These are phyloP conservation scores for Colletotrichum cordylinicola DNA, from an alignment of 2,329 filamentous ascomycete genomes.

Conservation along the genomic window DNA sequence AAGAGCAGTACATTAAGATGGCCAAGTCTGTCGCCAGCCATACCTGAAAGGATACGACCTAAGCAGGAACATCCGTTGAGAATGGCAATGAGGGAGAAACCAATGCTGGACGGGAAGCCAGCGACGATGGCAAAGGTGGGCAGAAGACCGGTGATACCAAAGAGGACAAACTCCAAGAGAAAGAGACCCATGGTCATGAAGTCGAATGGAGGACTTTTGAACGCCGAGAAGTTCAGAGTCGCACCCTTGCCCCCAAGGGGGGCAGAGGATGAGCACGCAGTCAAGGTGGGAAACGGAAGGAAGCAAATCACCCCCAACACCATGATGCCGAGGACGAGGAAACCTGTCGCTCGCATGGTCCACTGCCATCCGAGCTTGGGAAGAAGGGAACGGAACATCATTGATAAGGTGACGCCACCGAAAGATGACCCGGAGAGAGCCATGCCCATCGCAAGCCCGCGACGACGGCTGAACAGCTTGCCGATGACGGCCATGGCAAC, in stretches of 20 bases:
- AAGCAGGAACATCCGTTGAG: constrained; percentile 47
- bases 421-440: constrained; percentile 26
- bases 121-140: constrained; percentile 48
- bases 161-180: constrained; percentile 53
- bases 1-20: constrained; percentile 49
- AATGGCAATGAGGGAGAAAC: constrained; percentile 49
- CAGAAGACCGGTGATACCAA: constrained; percentile 50
- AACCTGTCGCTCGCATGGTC: constrained; percentile 37
- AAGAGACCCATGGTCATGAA: constrained; percentile 48
- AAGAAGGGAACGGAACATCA: constrained; percentile 36
- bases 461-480: constrained; percentile 30
- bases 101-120: constrained; percentile 39
- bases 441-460: constrained; percentile 30
- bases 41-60: constrained; percentile 48
- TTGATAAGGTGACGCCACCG: constrained; percentile 37
- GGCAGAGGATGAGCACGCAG: background rate
- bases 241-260: background rate
- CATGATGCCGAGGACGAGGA: constrained; percentile 31
- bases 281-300: constrained; percentile 33
- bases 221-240: constrained; percentile 43
- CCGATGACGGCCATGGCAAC: constrained; percentile 37
- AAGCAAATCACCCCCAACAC: constrained; percentile 36
- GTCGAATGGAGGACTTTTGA: constrained; percentile 43
- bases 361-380: constrained; percentile 36
- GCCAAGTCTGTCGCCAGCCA: constrained; percentile 46